phyloP scores from a whole-genome alignment of 2,329 filamentous ascomycete genomes.

The Penicillium polonicum region DNA sequence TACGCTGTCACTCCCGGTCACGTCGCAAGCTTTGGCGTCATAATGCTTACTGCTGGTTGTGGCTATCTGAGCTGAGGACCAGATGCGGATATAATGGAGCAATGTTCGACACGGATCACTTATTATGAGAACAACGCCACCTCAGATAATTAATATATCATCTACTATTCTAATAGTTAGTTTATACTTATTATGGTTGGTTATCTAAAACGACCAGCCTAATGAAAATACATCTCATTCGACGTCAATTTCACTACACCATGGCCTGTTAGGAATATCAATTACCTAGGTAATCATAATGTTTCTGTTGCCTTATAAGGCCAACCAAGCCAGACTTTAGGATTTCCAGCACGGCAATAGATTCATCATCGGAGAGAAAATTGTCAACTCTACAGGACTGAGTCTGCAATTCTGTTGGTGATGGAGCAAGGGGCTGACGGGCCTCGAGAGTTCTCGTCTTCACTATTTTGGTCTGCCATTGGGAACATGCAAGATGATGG shows the following conservation, averaged over 20 bases:
- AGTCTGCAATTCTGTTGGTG: too few species aligned
- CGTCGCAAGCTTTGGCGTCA: conserved; percentile 28
- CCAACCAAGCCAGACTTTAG: too few species aligned
- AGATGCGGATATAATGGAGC: neutral
- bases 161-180: neutral
- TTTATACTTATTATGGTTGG: neutral
- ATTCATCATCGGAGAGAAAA: too few species aligned
- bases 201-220: conserved; percentile 7
- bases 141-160: too few species aligned
- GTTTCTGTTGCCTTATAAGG: neutral
- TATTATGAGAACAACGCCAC: neutral
- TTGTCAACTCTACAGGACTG: too few species aligned
- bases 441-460: too few species aligned
- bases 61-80: neutral
- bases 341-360: too few species aligned
- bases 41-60: conserved; percentile 23
- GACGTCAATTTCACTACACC: neutral
- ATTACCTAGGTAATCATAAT: neutral
- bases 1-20: conserved; percentile 26
- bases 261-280: neutral
- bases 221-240: neutral
- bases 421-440: too few species aligned
- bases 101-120: neutral
- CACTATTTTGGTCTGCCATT: too few species aligned
- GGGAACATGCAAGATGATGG: too few species aligned